phyloP scores from a whole-genome alignment of 2,329 filamentous ascomycete genomes.

The Chaetomiaceae sp. region DNA sequence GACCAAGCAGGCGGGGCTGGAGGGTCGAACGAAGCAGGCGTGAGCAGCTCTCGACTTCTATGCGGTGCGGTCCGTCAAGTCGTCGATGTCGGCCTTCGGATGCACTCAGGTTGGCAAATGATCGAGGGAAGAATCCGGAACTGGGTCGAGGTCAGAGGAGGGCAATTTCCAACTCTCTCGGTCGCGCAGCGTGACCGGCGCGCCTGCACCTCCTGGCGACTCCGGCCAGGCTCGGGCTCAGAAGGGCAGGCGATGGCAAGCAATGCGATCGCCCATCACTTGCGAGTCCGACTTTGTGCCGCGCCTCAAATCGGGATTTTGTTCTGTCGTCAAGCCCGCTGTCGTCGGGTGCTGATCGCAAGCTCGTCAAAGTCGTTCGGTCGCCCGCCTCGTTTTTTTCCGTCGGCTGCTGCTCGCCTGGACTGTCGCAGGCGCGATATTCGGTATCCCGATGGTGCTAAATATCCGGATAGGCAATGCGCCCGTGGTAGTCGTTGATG shows the following conservation, averaged over 20 bases:
- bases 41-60: background rate
- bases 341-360: too few species aligned
- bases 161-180: background rate
- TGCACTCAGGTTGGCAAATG: background rate
- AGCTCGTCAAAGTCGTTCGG: too few species aligned
- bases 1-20: background rate
- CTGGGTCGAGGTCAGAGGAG: background rate
- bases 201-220: background rate
- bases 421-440: background rate
- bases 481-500: background rate
- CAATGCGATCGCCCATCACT: conserved; percentile 8
- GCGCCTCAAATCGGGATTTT: background rate
- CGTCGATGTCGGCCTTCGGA: background rate
- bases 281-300: background rate
- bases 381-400: background rate
- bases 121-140: background rate
- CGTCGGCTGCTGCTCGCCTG: background rate
- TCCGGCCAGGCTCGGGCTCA: background rate
- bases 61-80: background rate
- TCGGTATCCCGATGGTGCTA: background rate
- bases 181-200: background rate
- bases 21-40: background rate
- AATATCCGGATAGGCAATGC: background rate
- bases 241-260: background rate
- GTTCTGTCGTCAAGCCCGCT: too few species aligned